Evolutionary conservation across 106 monocot species (phyloP).

Genomic region (Hemerocallis citrina): DNA sequence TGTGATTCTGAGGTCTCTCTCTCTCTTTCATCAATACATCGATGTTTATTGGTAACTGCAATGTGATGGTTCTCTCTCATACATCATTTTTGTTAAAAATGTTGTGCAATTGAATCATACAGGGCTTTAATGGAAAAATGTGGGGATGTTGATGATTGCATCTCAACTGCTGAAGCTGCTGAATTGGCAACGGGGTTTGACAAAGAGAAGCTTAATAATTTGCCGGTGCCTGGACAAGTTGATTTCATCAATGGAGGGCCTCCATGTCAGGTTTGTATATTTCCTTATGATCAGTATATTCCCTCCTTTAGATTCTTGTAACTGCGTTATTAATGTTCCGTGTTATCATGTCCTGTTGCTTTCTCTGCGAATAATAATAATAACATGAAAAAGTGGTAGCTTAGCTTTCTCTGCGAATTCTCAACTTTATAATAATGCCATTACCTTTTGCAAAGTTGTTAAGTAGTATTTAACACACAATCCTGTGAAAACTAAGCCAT

Average conservation of each 20-base stretch:
- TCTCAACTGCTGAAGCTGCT: slow-evolving; percentile 80
- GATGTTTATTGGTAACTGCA: too few relatives aligned
- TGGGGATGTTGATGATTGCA: slow-evolving; percentile 92
- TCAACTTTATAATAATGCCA: too few relatives aligned
- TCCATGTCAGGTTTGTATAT: slow-evolving; percentile 76
- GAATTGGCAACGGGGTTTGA: slow-evolving; percentile 51
- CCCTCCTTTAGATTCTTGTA: too few relatives aligned
- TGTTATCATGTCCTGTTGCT: too few relatives aligned
- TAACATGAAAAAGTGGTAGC: too few relatives aligned
- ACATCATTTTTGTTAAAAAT: not conserved
- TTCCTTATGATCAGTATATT: not conserved
- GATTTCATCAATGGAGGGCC: slow-evolving; percentile 99
- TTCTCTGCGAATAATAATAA: too few relatives aligned
- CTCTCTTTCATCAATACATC: not conserved
- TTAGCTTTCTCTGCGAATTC: too few relatives aligned
- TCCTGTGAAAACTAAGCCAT: too few relatives aligned
- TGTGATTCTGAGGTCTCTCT: slow-evolving; percentile 69
- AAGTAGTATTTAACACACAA: too few relatives aligned
- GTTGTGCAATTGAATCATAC: not conserved
- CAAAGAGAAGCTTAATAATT: slow-evolving; percentile 57
- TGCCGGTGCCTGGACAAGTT: slow-evolving; percentile 97
- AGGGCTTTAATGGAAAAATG: slow-evolving; percentile 97
- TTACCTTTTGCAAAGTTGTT: too few relatives aligned
- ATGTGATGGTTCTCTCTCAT: too few relatives aligned
- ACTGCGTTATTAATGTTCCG: too few relatives aligned